Evolutionary conservation across 164 flowering plant species (phyloP), one percentile per base, ranked within the genome.

Genomic region (Liquidambar formosana): DNA sequence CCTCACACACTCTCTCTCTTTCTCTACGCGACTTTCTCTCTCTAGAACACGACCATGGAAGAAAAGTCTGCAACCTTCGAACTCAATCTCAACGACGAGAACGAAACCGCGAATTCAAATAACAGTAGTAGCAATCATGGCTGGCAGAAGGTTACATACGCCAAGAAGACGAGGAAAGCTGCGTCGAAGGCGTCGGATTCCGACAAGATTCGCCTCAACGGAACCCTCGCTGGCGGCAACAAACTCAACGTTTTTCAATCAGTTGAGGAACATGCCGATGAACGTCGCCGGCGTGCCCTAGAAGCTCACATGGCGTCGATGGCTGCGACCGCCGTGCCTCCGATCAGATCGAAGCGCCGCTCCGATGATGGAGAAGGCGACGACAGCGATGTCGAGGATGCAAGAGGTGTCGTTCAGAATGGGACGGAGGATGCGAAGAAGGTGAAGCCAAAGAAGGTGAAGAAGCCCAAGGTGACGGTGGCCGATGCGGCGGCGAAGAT

Each of bases 81-180:
- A 19, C 53, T 69, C 15, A 19, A 19, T 63, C 33, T 56, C 43
- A 58, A 44, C 65, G 74, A 62, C 48, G 77, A 73, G n/a, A 28
- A 15, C 76, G 67, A 68, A 28, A 53, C 59, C 41, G 49, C 70
- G 60, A 21, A 19, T 61, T 19, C 47, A 33, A 33, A 33, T 6
- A 6, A 6, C 2, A 33, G 6, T 13, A 28, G 68, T 81, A 65
- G 25, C 73, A 78, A 83, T 69, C 89, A 89, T 64, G 97, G 97
- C 23, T 95, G 99, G 99, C 94, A 93, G 45, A 91, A 81, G 73
- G 99, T 95, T 10, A 73, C 82, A 46, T 89, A 93, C 75, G 62
- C 83, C 0, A 93, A 90, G 71, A 83, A 88, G 48, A 80, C 85
- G 71, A 71, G 81, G 26, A 86, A 82, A 65, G 11, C 67, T 19